Percentiles rank a stretch among this genome's conserved stretches.
Conservation (phyloP, 768 basidiomycete genomes). For the Tulasnella sp. region DNA sequence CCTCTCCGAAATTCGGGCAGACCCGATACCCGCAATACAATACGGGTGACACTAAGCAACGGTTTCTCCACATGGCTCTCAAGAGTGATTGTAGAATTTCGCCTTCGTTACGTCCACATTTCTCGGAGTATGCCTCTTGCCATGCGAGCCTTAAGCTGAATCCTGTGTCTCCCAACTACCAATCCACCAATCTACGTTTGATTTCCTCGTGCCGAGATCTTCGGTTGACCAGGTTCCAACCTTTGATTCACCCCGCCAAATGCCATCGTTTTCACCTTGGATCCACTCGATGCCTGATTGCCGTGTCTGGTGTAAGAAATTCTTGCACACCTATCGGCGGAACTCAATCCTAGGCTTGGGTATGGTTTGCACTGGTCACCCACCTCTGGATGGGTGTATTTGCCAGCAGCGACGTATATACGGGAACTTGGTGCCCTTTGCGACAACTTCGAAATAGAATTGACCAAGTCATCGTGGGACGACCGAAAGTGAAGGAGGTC, state of each 20-base stretch:
- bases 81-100: too few species aligned
- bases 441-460: slow-evolving; percentile 40
- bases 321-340: slow-evolving; percentile 5
- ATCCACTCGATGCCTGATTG: slow-evolving; percentile 8
- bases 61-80: neutral
- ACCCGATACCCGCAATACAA: slow-evolving; percentile 72
- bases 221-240: slow-evolving; percentile 12
- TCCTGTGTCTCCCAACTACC: neutral
- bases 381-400: slow-evolving; percentile 15
- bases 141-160: neutral
- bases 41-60: slow-evolving; percentile 30
- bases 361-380: neutral
- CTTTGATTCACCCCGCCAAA: slow-evolving; percentile 10
- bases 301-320: slow-evolving; percentile 8
- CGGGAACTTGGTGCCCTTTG: slow-evolving; percentile 31
- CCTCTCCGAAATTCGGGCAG: slow-evolving; percentile 68
- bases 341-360: neutral
- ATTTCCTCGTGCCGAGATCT: slow-evolving; percentile 8
- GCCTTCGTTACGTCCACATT: too few species aligned
- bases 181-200: slow-evolving; percentile 19
- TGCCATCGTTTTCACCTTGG: slow-evolving; percentile 4
- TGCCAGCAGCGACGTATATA: slow-evolving; percentile 49
- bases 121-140: neutral
- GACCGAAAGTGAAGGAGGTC: slow-evolving; percentile 58
- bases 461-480: slow-evolving; percentile 45